phyloP scores from a whole-genome alignment of 2,329 filamentous ascomycete species.

The Aspergillus ochraceoroseus region DNA sequence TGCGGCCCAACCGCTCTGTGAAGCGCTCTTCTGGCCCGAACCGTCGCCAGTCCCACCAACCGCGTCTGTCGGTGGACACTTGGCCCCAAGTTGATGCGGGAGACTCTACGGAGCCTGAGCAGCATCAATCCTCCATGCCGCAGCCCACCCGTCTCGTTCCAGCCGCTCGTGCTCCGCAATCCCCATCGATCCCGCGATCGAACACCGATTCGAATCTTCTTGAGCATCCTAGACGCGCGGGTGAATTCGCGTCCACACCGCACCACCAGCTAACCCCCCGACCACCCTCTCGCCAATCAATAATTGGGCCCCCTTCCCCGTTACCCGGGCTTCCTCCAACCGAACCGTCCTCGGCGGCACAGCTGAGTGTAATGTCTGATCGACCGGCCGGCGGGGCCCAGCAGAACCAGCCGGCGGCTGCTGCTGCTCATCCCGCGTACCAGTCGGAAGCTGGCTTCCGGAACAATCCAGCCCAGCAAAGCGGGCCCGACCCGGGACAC shows the following conservation, averaged over 20 bases:
- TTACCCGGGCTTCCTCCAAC: slow-evolving; percentile 15
- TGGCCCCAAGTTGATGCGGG: slow-evolving; percentile 21
- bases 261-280: slow-evolving; percentile 14
- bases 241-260: slow-evolving; percentile 16
- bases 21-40: slow-evolving; percentile 24
- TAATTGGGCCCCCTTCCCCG: slow-evolving; percentile 24
- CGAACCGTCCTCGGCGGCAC: slow-evolving; percentile 11
- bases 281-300: slow-evolving; percentile 21
- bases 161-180: slow-evolving; percentile 16
- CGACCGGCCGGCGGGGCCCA: slow-evolving; percentile 16
- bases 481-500: slow-evolving; percentile 45
- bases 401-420: slow-evolving; percentile 11
- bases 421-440: slow-evolving; percentile 2
- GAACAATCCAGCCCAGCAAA: slow-evolving; percentile 21
- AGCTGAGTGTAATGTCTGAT: slow-evolving; percentile 20
- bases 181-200: slow-evolving; percentile 23
- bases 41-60: slow-evolving; percentile 15
- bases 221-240: slow-evolving; percentile 18
- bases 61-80: slow-evolving; percentile 13
- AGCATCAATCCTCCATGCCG: slow-evolving; percentile 19
- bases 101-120: slow-evolving; percentile 12
- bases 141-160: slow-evolving; percentile 18
- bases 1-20: slow-evolving; percentile 29
- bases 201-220: slow-evolving; percentile 27
- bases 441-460: slow-evolving; percentile 20